Base-by-base conservation (phyloP, 306 rosid species). In the Trifolium dubium region DNA sequence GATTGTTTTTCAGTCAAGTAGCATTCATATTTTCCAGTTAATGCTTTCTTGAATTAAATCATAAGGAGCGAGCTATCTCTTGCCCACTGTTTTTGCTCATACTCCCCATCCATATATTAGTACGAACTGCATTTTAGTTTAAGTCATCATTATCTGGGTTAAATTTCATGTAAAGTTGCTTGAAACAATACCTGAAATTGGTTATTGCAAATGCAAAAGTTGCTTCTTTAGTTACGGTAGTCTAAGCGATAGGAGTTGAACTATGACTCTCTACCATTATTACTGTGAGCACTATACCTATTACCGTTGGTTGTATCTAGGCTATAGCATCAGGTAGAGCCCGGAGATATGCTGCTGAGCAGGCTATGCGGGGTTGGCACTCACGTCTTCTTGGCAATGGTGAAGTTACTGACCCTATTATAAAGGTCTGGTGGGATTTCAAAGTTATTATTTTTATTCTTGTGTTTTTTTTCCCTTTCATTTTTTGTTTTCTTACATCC, bases 361-460 rank as follows among this genome's bases (percentile, higher is more conserved):
- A 97, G 51, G 99, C 99, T 66, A 95, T 95, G 99, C 98, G 90
- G 72, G 98, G 99, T 79, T 92, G 99, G 99, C 99, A 95, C 79
- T 95, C 99, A 15, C 96, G 97, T 68, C 89, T 95, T 81, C 92
- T 90, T 61, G 97, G 96, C 77, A 88, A 90, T 64, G 99, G 98
- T 74, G 98, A 92, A 92, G 98, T 92, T 76, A 88, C 96, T 78
- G 99, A 92, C 73, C 99, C 99, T 28, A 87, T 92, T 71, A 90
- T 92, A 51, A 94, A 92, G 96, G 99, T 94, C 37, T 79, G 85
- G 39, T 70, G 69, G 46, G 81, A 59, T 69, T 78, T 62, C 67
- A 62, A 69, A 67, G 46, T 71, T 23, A 17, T 71, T 23, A 29
- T 86, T 69, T 32, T 15, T 40, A 71, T 69, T 73, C 40, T 85